Evolutionary conservation across 257 asterid species (phyloP).

Genomic region (Scutellaria galericulata): DNA sequence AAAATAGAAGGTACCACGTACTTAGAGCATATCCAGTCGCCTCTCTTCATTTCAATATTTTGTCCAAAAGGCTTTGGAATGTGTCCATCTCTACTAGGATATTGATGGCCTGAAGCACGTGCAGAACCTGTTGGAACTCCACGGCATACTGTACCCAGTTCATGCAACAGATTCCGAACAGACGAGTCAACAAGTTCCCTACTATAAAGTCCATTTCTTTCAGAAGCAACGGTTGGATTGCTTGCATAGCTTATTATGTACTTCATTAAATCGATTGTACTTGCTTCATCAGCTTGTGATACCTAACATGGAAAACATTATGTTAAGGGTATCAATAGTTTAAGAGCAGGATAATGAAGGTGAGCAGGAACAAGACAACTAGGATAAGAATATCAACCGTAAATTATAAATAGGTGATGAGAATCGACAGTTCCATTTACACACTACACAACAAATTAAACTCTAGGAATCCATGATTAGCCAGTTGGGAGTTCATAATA

Average conservation of each 20-base stretch:
- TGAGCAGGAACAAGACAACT: background rate
- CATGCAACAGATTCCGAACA: conserved; percentile 66
- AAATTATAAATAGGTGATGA: background rate
- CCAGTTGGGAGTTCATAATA: background rate
- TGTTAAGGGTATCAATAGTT: background rate
- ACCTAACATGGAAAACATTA: conserved; percentile 44
- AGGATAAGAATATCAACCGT: background rate
- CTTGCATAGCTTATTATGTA: conserved; percentile 86
- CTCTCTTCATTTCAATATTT: conserved; percentile 85
- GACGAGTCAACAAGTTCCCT: conserved; percentile 83
- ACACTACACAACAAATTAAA: background rate
- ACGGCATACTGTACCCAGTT: conserved; percentile 56
- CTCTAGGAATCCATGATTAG: background rate
- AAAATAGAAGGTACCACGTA: conserved; percentile 43
- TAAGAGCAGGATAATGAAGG: conserved; percentile 14
- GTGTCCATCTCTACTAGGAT: conserved; percentile 47
- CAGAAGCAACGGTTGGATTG: conserved; percentile 64
- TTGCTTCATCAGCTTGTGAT: conserved; percentile 52
- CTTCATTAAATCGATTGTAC: conserved; percentile 80
- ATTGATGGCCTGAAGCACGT: conserved; percentile 52
- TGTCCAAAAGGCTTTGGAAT: conserved; percentile 56
- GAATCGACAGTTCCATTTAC: too few species aligned
- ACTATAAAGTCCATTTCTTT: conserved; percentile 61
- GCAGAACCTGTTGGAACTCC: conserved; percentile 44
- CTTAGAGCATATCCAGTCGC: conserved; percentile 96